phyloP scores from a whole-genome alignment of 1,284 basidiomycete genomes.

The Cronartium ribicola region DNA sequence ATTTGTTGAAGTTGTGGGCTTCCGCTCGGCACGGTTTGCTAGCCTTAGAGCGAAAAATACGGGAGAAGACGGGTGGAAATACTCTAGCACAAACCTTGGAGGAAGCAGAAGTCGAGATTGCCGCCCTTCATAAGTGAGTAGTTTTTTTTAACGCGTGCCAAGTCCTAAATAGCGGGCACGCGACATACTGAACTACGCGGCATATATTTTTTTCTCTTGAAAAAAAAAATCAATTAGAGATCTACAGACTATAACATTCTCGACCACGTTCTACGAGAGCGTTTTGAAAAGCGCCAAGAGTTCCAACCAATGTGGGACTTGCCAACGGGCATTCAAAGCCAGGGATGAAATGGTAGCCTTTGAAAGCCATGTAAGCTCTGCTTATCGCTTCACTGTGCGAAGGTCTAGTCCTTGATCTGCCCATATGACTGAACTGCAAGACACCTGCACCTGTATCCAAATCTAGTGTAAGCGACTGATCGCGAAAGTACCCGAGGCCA shows the following conservation, averaged over 20 bases:
- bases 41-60: constrained; percentile 63
- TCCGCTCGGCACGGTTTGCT: constrained; percentile 7
- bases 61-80: neutral
- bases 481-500: constrained; percentile 44
- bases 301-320: constrained; percentile 69
- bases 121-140: neutral
- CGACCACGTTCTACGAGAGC: constrained; percentile 60
- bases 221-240: constrained; percentile 44
- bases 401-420: constrained; percentile 47
- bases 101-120: constrained; percentile 54
- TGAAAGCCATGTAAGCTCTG: constrained; percentile 48
- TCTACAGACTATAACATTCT: constrained; percentile 50
- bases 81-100: constrained; percentile 54
- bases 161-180: too few species aligned
- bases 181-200: too few species aligned
- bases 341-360: constrained; percentile 57
- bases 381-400: neutral
- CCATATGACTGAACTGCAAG: constrained; percentile 54
- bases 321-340: constrained; percentile 64
- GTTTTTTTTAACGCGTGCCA: neutral
- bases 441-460: neutral
- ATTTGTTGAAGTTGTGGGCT: neutral
- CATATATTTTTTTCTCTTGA: neutral
- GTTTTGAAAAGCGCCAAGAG: constrained; percentile 63
- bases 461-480: constrained; percentile 12